Evolutionary conservation across 2,329 filamentous ascomycete genomes (phyloP), one percentile per base, ranked within the genome.

Genomic region (Aspergillus fructus): DNA sequence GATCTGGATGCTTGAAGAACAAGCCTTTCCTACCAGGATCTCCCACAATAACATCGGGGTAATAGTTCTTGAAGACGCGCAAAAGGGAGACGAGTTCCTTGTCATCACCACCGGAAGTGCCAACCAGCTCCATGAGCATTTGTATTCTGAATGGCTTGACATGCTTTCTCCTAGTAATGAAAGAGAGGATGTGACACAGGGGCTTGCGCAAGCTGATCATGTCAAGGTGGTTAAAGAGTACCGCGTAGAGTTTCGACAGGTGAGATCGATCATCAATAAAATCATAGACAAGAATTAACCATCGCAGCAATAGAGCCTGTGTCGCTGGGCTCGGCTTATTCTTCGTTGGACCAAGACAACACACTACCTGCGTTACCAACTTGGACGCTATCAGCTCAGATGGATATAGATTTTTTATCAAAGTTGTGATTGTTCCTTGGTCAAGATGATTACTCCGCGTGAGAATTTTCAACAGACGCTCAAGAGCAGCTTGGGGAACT

Each of bases 21-120:
- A 68, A 71, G 55, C 64, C 74, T 69, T 69, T 66, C 60, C 68
- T 66, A 21, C 67, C 70, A 39, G 68, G 62, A 62, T 89, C 88
- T 21, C 88, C 89, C 13, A 93, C 83, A 58, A 96, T 90, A 54
- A 96, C 90, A 70, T 96, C 91, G 0, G 91, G 91, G 67, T 93
- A 96, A 73, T 93, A 96, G 70, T 93, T 91, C 70, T 94, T 94
- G 77, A 88, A 96, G n/a, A 93, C 85, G 55, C 89, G 84, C 49
- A 96, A 78, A 17, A 96, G 79, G 3, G 89, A 89, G 39, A 89
- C 81, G 37, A 96, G 77, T 51, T 86, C 83, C 49, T 88, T 88
- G 55, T 96, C 91, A 66, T 89, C 89, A 17, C 87, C 88, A 1
- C 78, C 78, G 15, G 77, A 71, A 62, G 72, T 73, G 40, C 74